Evolutionary conservation across 2,329 filamentous ascomycete species (phyloP).

Genomic region (Exophiala alcalophila): DNA sequence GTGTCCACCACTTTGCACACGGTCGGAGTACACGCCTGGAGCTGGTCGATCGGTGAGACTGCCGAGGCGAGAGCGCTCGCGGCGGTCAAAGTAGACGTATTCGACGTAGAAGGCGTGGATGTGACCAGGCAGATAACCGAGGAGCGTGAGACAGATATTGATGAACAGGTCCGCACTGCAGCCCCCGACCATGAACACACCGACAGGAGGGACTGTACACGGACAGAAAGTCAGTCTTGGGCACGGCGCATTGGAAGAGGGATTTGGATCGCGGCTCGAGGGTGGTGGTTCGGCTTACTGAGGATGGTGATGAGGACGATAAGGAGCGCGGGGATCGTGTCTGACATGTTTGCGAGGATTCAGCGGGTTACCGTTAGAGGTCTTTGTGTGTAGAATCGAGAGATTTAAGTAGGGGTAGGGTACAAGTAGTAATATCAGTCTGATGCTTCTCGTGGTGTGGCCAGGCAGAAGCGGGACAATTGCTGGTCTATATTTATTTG

Average conservation of each 20-base stretch:
- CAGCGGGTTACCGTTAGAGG: too few species aligned
- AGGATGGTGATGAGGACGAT: conserved; percentile 32
- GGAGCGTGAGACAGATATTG: conserved; percentile 82
- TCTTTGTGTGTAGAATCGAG: too few species aligned
- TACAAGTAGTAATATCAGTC: too few species aligned
- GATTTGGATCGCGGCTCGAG: not conserved
- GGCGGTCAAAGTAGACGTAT: conserved; percentile 32
- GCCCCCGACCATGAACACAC: conserved; percentile 90
- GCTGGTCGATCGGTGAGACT: conserved; percentile 21
- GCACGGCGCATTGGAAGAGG: conserved; percentile 4
- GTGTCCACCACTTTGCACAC: conserved; percentile 28
- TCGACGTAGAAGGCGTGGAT: conserved; percentile 32
- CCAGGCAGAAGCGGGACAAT: not conserved
- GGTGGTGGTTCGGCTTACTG: conserved; percentile 16
- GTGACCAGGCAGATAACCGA: conserved; percentile 62
- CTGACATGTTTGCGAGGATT: conserved; percentile 23
- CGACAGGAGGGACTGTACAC: conserved; percentile 66
- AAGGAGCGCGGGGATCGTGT: conserved; percentile 28
- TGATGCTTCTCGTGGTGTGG: too few species aligned
- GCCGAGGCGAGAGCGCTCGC: conserved; percentile 27
- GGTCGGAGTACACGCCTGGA: conserved; percentile 29
- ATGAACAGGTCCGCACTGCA: conserved; percentile 83
- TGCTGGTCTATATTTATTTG: too few species aligned
- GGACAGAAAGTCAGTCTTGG: too few species aligned
- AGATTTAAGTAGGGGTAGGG: too few species aligned